phyloP scores from a whole-genome alignment of 2,329 filamentous ascomycete genomes.

The Botrytis deweyae region DNA sequence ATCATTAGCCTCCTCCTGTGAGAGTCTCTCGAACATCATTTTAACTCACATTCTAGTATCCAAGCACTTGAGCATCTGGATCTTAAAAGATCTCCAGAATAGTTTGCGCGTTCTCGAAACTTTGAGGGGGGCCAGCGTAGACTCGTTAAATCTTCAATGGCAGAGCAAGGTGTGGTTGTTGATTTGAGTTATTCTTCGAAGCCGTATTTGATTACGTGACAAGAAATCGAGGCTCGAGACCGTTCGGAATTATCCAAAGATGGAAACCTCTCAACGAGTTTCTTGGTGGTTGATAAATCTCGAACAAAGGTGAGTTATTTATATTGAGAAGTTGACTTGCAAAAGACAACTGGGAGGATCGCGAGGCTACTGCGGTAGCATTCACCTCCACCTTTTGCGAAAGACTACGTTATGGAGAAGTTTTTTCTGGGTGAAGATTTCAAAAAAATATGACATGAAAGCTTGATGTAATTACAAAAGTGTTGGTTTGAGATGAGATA shows the following conservation, averaged over 20 bases:
- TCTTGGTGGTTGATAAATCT: too few relatives aligned
- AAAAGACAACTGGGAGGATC: background rate
- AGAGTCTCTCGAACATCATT: background rate
- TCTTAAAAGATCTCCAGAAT: background rate
- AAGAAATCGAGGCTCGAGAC: background rate
- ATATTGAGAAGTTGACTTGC: background rate
- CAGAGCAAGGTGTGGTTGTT: background rate
- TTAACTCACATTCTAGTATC: background rate
- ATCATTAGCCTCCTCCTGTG: background rate
- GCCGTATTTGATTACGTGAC: background rate
- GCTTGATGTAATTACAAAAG: background rate
- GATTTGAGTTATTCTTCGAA: background rate
- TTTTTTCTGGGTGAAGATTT: background rate
- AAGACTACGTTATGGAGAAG: background rate
- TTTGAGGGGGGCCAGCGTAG: background rate
- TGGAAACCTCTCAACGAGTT: background rate
- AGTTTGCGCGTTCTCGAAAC: background rate
- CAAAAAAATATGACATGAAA: background rate
- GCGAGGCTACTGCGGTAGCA: background rate
- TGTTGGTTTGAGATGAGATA: too few relatives aligned
- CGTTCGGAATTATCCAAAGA: background rate
- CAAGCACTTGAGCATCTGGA: background rate
- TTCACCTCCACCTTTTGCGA: background rate
- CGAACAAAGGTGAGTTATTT: background rate
- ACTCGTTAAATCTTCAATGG: background rate